These are phyloP conservation scores for Discostella pseudostelligera DNA, from an alignment of 108 stramenopile genomes.

Conservation along the genomic window DNA sequence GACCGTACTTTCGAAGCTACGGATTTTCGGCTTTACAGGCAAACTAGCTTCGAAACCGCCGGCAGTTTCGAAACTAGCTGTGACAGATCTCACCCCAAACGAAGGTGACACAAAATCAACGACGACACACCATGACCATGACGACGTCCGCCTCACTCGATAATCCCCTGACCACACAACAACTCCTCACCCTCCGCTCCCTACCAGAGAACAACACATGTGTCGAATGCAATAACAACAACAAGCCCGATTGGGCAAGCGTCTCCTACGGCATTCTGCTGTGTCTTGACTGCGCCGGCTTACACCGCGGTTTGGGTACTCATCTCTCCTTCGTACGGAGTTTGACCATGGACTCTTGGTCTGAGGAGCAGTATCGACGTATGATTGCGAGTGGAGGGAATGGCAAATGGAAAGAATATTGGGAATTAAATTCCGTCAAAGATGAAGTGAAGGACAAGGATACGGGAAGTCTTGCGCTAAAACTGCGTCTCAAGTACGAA, in stretches of 20 bases:
- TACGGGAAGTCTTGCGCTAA: too few species aligned
- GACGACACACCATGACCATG: too few species aligned
- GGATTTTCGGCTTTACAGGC: too few species aligned
- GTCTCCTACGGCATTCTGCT: constrained; percentile 78
- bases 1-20: too few species aligned
- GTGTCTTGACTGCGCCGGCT: constrained; percentile 75
- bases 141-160: not conserved
- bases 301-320: constrained; percentile 61
- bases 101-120: too few species aligned
- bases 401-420: too few species aligned
- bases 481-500: too few species aligned
- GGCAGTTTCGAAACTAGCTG: too few species aligned
- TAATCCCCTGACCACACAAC: constrained; percentile 6
- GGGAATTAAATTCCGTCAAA: too few species aligned
- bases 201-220: constrained; percentile 58
- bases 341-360: constrained; percentile 63
- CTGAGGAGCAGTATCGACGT: constrained; percentile 17
- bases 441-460: too few species aligned
- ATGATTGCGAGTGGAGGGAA: constrained; percentile 62
- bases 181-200: constrained; percentile 4
- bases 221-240: constrained; percentile 51
- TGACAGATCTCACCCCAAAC: too few species aligned
- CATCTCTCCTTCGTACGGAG: constrained; percentile 53
- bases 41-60: too few species aligned
- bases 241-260: constrained; percentile 79